These are phyloP conservation scores for Streptanthus diversifolius DNA, from an alignment of 345 rosid genomes.

Conservation along the genomic window DNA sequence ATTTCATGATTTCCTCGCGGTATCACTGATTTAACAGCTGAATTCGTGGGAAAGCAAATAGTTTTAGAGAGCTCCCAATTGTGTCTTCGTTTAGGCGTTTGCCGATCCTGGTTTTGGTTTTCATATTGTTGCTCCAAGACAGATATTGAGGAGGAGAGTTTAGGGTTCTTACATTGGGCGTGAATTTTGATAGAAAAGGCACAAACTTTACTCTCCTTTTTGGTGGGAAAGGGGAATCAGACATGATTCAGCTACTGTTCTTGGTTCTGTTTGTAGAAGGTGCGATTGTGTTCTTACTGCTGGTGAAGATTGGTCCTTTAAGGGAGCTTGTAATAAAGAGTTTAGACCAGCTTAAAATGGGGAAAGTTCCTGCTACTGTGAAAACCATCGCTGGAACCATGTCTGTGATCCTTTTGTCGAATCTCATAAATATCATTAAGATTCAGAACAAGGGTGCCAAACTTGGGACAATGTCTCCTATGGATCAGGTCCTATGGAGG, in stretches of 20 bases:
- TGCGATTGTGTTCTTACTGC: conserved; percentile 55
- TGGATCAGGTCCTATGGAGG: conserved; percentile 99
- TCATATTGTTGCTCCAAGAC: background rate
- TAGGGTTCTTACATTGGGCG: conserved; percentile 8
- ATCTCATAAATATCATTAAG: conserved; percentile 79
- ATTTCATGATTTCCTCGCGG: background rate
- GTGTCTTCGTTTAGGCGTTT: background rate
- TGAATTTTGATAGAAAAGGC: conserved; percentile 14
- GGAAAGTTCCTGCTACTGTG: conserved; percentile 85
- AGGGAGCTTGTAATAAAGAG: conserved; percentile 93
- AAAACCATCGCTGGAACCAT: conserved; percentile 87
- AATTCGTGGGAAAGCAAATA: background rate
- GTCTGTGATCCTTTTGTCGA: conserved; percentile 75
- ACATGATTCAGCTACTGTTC: conserved; percentile 83
- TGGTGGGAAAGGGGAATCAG: conserved; percentile 12
- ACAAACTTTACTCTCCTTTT: background rate
- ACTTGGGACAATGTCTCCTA: conserved; percentile 98
- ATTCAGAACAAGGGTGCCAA: conserved; percentile 96
- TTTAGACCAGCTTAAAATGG: conserved; percentile 76
- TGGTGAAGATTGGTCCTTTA: conserved; percentile 82
- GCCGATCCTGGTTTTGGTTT: background rate
- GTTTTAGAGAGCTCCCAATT: background rate
- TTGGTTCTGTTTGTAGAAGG: conserved; percentile 77
- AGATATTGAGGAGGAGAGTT: background rate
- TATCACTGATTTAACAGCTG: background rate